Conservation (phyloP, 139 green algal genomes). For the Chlamydomonas sphaeroides region DNA sequence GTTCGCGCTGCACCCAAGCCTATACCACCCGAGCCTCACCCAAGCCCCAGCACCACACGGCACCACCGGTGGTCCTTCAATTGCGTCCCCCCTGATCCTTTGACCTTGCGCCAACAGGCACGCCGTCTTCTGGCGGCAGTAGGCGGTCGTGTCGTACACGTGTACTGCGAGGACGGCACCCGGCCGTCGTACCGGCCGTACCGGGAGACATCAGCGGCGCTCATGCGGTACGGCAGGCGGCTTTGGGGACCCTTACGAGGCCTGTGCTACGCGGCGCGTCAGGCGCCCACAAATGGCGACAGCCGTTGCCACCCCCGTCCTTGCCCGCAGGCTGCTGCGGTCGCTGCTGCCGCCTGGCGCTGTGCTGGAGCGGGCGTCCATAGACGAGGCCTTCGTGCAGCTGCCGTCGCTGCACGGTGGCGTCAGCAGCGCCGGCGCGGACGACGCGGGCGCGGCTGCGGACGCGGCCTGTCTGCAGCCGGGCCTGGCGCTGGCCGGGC, state of each 20-base stretch:
- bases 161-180: conserved; percentile 58
- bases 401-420: neutral
- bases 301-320: too few species aligned
- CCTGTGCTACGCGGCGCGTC: too few species aligned
- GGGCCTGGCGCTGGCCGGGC: neutral
- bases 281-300: too few species aligned
- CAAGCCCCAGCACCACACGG: too few species aligned
- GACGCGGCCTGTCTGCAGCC: neutral
- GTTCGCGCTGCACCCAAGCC: too few species aligned
- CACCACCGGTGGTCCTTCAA: too few species aligned
- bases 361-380: conserved; percentile 68
- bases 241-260: neutral
- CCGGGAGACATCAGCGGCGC: conserved; percentile 52
- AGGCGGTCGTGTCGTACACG: conserved; percentile 61
- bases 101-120: too few species aligned
- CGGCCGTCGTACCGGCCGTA: conserved; percentile 68
- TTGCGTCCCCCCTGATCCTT: too few species aligned
- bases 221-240: conserved; percentile 53
- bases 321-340: conserved; percentile 21
- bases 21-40: too few species aligned
- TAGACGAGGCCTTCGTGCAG: conserved; percentile 74
- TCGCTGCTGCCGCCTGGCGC: neutral
- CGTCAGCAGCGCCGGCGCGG: too few species aligned
- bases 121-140: conserved; percentile 46
- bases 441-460: neutral